These are phyloP conservation scores for Aspergillus chevalieri DNA, from an alignment of 2,329 filamentous ascomycete species.

Conservation along the genomic window DNA sequence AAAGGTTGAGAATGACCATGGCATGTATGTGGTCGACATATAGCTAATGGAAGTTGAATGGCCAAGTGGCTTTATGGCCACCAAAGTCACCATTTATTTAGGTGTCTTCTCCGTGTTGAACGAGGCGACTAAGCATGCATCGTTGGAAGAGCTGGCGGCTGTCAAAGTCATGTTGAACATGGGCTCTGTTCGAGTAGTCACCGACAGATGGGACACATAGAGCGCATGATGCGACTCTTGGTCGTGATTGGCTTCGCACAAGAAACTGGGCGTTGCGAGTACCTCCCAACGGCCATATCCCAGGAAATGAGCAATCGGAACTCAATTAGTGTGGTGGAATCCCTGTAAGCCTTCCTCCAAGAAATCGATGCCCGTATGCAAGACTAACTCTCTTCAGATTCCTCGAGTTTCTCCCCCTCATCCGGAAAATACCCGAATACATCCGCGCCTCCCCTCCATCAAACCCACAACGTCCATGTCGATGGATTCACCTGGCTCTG, in stretches of 20 bases:
- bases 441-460: conserved; percentile 10
- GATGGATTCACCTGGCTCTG: conserved; percentile 15
- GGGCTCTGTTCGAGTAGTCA: background rate
- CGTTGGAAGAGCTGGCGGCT: conserved; percentile 11
- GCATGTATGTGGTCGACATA: background rate
- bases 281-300: conserved; percentile 11
- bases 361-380: background rate
- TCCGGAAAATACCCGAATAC: conserved; percentile 16
- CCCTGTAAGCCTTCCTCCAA: conserved; percentile 9
- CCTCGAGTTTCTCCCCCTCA: conserved; percentile 13
- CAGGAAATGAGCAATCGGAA: conserved; percentile 13
- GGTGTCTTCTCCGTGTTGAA: conserved; percentile 13
- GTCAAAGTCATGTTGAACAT: conserved; percentile 7
- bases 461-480: conserved; percentile 7
- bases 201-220: conserved; percentile 2
- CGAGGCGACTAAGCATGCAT: conserved; percentile 8
- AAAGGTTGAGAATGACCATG: conserved; percentile 1
- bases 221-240: conserved; percentile 18
- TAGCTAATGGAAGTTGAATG: background rate
- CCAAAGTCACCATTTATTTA: conserved; percentile 15
- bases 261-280: conserved; percentile 9
- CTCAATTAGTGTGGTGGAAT: conserved; percentile 12
- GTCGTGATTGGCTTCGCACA: conserved; percentile 11
- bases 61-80: conserved; percentile 15
- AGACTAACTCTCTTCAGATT: conserved; percentile 7